Conservation (phyloP, 2,329 filamentous ascomycete species). For the Salinomyces thailandicus region DNA sequence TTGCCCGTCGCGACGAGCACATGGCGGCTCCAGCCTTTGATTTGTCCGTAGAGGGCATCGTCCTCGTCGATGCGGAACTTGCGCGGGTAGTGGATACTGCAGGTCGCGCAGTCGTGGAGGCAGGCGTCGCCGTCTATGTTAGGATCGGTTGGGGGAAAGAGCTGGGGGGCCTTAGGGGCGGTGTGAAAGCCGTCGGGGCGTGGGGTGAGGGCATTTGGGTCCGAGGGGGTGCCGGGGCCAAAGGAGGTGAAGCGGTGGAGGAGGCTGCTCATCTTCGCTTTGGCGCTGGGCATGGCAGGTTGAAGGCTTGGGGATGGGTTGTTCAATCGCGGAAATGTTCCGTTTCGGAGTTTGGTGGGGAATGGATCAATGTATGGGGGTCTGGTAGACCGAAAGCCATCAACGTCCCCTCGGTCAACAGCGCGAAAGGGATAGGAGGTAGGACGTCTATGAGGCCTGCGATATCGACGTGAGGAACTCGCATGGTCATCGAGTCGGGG, state of each 20-base stretch:
- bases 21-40: slow-evolving; percentile 84
- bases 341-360: too few relatives aligned
- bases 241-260: slow-evolving; percentile 17
- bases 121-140: slow-evolving; percentile 79
- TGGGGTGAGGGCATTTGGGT: slow-evolving; percentile 14
- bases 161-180: slow-evolving; percentile 36
- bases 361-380: too few relatives aligned
- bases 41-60: slow-evolving; percentile 71
- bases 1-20: slow-evolving; percentile 90
- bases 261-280: slow-evolving; percentile 18
- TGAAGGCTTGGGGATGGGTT: slow-evolving; percentile 1
- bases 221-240: slow-evolving; percentile 14
- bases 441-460: too few relatives aligned
- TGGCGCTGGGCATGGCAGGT: slow-evolving; percentile 8
- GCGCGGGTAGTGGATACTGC: slow-evolving; percentile 68
- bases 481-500: too few relatives aligned
- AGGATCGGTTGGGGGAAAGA: slow-evolving; percentile 70
- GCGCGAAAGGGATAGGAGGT: too few relatives aligned
- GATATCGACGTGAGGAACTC: too few relatives aligned
- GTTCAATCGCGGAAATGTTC: too few relatives aligned
- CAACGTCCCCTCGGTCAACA: too few relatives aligned
- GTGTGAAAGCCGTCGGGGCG: slow-evolving; percentile 35
- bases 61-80: slow-evolving; percentile 61
- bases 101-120: slow-evolving; percentile 72
- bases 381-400: too few relatives aligned